Base-by-base conservation (phyloP, 2,329 filamentous ascomycete species). In the Phoma sp. region DNA sequence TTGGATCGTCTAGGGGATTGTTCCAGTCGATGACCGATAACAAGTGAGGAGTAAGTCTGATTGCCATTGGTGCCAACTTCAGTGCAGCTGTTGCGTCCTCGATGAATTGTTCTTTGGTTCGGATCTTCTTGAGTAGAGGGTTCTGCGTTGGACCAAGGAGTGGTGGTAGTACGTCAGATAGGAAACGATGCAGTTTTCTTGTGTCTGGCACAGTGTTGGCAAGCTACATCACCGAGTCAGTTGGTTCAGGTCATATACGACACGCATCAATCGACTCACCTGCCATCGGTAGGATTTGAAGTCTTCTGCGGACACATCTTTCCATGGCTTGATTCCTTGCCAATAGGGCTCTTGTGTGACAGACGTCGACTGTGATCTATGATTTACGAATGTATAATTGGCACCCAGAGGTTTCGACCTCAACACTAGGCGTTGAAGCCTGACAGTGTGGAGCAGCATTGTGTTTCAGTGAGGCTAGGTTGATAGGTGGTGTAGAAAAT, bases 1-100 rank as follows among this genome's bases (percentile, higher is more conserved):
- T 76, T 1, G 85, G 85, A 55, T 88, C 85, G 41, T 83, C 78
- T 1, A 85, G 75, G 6, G 85, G 84, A 53, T 85, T 78, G 1
- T 69, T 64, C 86, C 86, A 88, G 64, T 88, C 76, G 51, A 87
- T 81, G 2, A 80, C 78, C 57, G 83, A 84, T 27, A 88, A 70
- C 4, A 86, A 77, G 58, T 88, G 84, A 1, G 86, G 86, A 31
- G 84, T 86, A 51, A 88, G 72, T 9, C 85, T 78, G 35, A 87
- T 78, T 0, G 84, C 78, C 86, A 88, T 88, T 2, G 85, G 81
- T 1, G 85, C 82, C 5, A 75, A 66, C 19, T 74, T 77, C 48
- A 87, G 78, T 10, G 84, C 86, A 15, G 75, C 74, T 24, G 78
- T 64, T 3, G 86, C 78, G 68, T 88, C 84, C 2, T 74, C 62